Base-by-base conservation (phyloP, 495 filamentous ascomycete genomes). In the Hypoxylon cercidicola region DNA sequence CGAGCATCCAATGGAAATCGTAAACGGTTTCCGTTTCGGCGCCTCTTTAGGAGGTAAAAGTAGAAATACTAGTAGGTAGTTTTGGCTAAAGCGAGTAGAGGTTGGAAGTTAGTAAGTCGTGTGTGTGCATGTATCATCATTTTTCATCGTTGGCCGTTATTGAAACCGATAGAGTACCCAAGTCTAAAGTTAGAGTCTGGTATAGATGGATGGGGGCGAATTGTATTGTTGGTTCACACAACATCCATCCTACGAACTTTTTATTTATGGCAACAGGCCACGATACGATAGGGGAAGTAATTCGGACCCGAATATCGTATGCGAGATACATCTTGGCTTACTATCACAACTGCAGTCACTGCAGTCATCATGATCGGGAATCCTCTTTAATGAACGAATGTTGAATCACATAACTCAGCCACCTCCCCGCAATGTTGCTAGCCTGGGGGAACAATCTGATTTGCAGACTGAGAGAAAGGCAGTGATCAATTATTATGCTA, bases 361-460 rank as follows among this genome's bases (percentile, higher is more conserved):
- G 45, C 39, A 21, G 16, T 58, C n/a, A n/a, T n/a, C n/a, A n/a
- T n/a, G n/a, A n/a, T 12, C n/a, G 45, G 40, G 23, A 39, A 44
- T 45, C 23, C 37, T 41, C 43, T 18, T 50, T 18, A 28, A 41
- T 23, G 1, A 28, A 34, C 20, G 30, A 19, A n/a, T 54, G 61
- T 32, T 64, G 61, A 45, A 47, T 43, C 30, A 45, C 46, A 34
- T 51, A 51, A 66, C 55, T 50, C 55, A 66, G 56, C 63, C 62
- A 66, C 62, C 62, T 60, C 62, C 62, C 55, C 30, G 16, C 46
- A 60, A 54, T 44, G 23, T 56, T 1, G 39, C 19, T 57, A 15
- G 16, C 32, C 21, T 28, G 39, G 23, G n/a, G 18, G 11, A 23
- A 37, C 37, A 13, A 44, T 15, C 3, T 13, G 2, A 12, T 16